Base-by-base conservation (phyloP, 208 protist species). In the Lotmaria passim region DNA sequence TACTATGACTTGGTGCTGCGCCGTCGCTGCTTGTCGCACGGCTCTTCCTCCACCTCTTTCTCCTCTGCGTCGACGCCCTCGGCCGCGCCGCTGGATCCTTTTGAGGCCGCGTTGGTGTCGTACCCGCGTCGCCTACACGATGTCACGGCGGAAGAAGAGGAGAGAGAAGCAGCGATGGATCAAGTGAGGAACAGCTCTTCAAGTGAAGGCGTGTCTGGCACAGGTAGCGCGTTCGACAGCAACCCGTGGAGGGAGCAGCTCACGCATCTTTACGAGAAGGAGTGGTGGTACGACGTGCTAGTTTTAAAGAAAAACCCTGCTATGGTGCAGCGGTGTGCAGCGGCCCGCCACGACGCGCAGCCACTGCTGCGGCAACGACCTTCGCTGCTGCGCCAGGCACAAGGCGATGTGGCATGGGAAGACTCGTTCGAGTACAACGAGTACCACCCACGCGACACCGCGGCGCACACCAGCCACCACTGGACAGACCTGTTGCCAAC, bases 381-480 rank as follows among this genome's bases (percentile, higher is more conserved):
- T 33, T 38, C 50, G 19, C 34, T 47, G 59, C 28, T 39, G 30
- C 53, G 41, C 44, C 14, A 15, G 56, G 34, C 6, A n/a, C 48
- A 51, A 24, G 4, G 36, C 19, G 60, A 56, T 1, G 59, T 95
- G 24, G 28, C 46, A 33, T 95, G 86, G 82, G 74, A 85, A 19
- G 87, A 95, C 36, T 92, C 81, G 31, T 90, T 93, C 61, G 90
- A 95, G 73, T 83, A 91, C 77, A 83, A 79, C 33, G 86, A 95
- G 69, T 93, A 92, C 73, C 80, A 83, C 52, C 90, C 90, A 0
- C 75, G 75, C 51, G 83, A 73, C 55, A 34, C 70, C 2, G 46
- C 33, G 23, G 53, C 69, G 15, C 75, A 82, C 15, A 67, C 60
- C n/a, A 83, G 75, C 28, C 59, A 66, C 23, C 90, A 95, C 65